phyloP scores from a whole-genome alignment of 2,329 filamentous ascomycete species.

The Alternaria sp. region DNA sequence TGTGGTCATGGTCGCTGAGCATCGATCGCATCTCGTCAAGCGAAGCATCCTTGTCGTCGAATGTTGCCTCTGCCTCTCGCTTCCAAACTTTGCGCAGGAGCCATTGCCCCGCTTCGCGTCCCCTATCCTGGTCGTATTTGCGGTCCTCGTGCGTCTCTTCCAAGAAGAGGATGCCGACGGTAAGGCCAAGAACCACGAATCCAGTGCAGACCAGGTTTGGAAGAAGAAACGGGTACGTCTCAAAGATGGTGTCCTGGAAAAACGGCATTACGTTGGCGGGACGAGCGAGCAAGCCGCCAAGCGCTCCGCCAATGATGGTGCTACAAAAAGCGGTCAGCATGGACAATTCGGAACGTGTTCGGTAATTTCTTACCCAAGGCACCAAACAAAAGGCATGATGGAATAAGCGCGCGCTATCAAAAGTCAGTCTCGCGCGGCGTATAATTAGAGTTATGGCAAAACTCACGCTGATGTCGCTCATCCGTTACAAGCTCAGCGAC shows the following conservation, averaged over 20 bases:
- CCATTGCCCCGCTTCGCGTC: conserved; percentile 78
- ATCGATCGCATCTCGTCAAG: conserved; percentile 70
- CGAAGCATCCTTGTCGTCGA: conserved; percentile 55
- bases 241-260: conserved; percentile 83
- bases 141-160: conserved; percentile 92
- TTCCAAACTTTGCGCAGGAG: conserved; percentile 58
- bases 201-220: conserved; percentile 89
- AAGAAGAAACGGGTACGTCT: conserved; percentile 86
- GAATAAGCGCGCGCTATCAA: conserved; percentile 84
- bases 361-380: conserved; percentile 72
- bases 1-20: conserved; percentile 55
- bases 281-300: conserved; percentile 88
- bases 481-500: conserved; percentile 92
- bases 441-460: conserved; percentile 16
- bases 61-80: conserved; percentile 37
- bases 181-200: conserved; percentile 78
- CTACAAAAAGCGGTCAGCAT: conserved; percentile 56
- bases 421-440: conserved; percentile 34
- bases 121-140: conserved; percentile 78
- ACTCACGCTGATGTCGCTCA: conserved; percentile 89
- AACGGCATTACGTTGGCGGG: conserved; percentile 85
- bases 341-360: conserved; percentile 17
- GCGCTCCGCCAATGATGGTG: conserved; percentile 90
- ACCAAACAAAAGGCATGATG: conserved; percentile 99
- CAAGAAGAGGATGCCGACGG: conserved; percentile 83